A percentile compares a stretch with the other conserved stretches of the same genome.
These are phyloP conservation scores for Penicillium macrosclerotiorum DNA, from an alignment of 495 filamentous ascomycete species.

Conservation along the genomic window DNA sequence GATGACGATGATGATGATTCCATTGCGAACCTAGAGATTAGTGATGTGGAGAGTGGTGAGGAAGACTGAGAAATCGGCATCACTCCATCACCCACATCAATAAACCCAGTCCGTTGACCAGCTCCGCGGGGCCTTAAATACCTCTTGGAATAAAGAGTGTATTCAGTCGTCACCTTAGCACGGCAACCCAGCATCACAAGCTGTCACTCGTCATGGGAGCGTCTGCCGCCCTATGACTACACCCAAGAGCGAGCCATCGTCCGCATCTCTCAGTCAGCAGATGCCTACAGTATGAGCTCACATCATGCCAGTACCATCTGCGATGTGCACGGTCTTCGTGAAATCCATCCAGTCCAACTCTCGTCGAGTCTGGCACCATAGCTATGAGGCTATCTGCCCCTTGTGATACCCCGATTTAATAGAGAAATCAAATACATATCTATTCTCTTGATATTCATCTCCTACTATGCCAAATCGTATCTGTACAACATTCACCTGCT, in stretches of 20 bases:
- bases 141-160: constrained; percentile 17
- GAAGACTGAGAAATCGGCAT: constrained; percentile 31
- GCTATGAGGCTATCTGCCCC: background rate
- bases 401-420: constrained; percentile 16
- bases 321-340: too few species aligned
- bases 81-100: too few species aligned
- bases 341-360: background rate
- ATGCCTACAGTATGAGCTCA: too few species aligned
- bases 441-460: too few species aligned
- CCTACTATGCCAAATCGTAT: too few species aligned
- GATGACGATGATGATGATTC: constrained; percentile 37
- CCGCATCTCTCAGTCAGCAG: background rate
- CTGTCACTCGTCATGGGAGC: background rate
- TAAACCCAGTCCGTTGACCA: too few species aligned
- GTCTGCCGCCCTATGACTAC: background rate
- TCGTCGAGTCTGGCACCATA: background rate
- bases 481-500: too few species aligned
- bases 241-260: too few species aligned
- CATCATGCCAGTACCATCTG: too few species aligned
- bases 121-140: background rate
- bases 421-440: constrained; percentile 8
- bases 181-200: constrained; percentile 12
- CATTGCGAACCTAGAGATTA: constrained; percentile 43
- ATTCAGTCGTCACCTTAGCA: constrained; percentile 7
- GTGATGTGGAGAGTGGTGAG: constrained; percentile 44